These are phyloP conservation scores for Pecoramyces ruminantium DNA, from an alignment of 192 early-diverging fungal genomes.

Conservation along the genomic window DNA sequence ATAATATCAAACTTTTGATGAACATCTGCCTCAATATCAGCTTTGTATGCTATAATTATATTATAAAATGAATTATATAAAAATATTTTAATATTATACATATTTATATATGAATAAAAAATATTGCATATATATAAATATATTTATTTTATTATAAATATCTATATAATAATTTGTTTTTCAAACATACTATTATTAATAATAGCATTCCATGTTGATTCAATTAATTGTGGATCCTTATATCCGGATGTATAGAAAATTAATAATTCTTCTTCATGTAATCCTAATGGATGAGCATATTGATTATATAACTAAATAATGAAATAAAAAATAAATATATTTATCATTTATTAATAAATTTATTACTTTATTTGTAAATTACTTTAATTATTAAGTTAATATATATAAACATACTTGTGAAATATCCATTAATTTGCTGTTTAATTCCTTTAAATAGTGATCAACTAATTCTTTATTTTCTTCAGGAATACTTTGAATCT, in stretches of 20 bases:
- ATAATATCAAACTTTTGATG: constrained; percentile 7
- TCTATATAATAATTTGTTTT: neutral
- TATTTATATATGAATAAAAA: too few relatives aligned
- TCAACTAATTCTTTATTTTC: constrained; percentile 8
- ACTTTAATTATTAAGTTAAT: too few relatives aligned
- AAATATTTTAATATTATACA: too few relatives aligned
- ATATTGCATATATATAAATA: too few relatives aligned
- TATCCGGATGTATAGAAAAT: neutral
- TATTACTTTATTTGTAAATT: too few relatives aligned
- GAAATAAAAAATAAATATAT: too few relatives aligned
- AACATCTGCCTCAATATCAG: neutral
- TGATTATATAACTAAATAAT: neutral
- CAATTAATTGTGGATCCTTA: constrained; percentile 3
- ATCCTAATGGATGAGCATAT: neutral
- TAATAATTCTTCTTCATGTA: constrained; percentile 3
- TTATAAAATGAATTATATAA: too few relatives aligned
- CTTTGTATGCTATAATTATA: neutral
- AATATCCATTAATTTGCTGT: neutral
- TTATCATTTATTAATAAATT: too few relatives aligned
- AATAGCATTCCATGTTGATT: constrained; percentile 3
- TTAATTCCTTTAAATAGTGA: neutral
- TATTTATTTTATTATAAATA: neutral
- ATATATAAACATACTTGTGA: constrained; percentile 3
- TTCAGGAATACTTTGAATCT: constrained; percentile 11
- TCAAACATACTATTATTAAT: constrained; percentile 7